Conservation (phyloP, 208 protist genomes). For the Strigomonas culicis region DNA sequence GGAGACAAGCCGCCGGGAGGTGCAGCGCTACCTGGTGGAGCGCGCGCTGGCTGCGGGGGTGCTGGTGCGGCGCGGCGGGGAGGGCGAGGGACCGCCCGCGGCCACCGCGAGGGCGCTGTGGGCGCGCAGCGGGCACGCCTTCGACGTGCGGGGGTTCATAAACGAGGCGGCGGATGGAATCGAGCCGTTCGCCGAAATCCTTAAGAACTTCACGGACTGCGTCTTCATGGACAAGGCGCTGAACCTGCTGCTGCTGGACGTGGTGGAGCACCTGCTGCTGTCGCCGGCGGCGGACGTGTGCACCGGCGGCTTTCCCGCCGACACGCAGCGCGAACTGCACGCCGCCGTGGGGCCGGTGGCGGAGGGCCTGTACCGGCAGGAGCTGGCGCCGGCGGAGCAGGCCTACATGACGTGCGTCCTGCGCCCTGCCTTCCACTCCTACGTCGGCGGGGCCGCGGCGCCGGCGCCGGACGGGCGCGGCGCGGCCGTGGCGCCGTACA, state of each 20-base stretch:
- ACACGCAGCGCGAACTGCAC: not conserved
- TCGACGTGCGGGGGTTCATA: constrained; percentile 30
- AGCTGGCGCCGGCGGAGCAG: not conserved
- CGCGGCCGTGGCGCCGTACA: no score
- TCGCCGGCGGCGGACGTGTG: not conserved
- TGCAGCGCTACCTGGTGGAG: no score
- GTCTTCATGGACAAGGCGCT: constrained; percentile 27
- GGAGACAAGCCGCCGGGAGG: no score
- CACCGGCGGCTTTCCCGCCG: not conserved
- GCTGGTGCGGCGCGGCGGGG: no score
- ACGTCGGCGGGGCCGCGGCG: not conserved
- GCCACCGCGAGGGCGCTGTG: not conserved
- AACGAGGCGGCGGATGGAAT: constrained; percentile 32
- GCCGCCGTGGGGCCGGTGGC: not conserved
- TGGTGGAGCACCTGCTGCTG: constrained; percentile 9
- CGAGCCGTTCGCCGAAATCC: constrained; percentile 25
- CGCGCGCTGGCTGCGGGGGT: no score
- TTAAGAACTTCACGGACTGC: constrained; percentile 12
- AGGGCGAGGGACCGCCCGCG: not conserved
- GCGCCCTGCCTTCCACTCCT: not conserved
- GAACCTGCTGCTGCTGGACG: constrained; percentile 47
- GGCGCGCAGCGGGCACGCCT: not conserved
- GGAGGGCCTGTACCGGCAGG: not conserved
- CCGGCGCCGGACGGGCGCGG: no score
- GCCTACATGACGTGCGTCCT: not conserved